Base-by-base conservation (phyloP, 176 grass and related monocot species). In the Tillandsia leiboldiana region DNA sequence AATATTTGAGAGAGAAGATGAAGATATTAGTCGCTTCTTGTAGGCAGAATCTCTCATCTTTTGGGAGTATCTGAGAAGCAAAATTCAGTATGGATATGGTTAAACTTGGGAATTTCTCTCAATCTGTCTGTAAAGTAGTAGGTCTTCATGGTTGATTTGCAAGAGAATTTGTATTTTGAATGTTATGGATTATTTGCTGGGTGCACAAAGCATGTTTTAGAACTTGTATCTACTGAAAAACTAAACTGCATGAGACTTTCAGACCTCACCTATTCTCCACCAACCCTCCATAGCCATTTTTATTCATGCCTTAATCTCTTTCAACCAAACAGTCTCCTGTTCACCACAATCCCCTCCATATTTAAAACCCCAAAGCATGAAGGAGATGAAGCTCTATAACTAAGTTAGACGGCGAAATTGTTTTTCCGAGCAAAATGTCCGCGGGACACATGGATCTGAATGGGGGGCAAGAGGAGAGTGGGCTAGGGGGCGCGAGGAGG, bases 271-370 rank as follows among this genome's bases (percentile, higher is more conserved):
- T 42, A 78, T 62, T 66, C 52, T 29, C 47, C 77, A 88, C 73
- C 89, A 80, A 78, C 89, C 69, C 7, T 2, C 9, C 74, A 49
- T 47, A 12, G n/a, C 23, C 76, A 78, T 73, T 67, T 53, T 1
- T 28, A 28, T 23, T 84, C 83, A 79, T 28, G 81, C 78, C 72
- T 56, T 66, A 49, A 26, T 58, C 64, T 69, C 61, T 75, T 76
- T 70, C 72, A 79, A 77, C 83, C 87, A 80, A 84, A 80, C 84
- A 71, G 50, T 64, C 71, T 72, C 75, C 78, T 72, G 71, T 64
- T 8, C n/a, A 49, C 2, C 64, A 66, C 73, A 24, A 48, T 59
- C 12, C 12, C 51, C 11, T 15, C 15, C 65, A 68, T 82, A 87
- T 90, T 77, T 75, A 90, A 88, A 48, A 67, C 18, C 51, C 50